Percentiles rank a stretch among this genome's conserved stretches.
phyloP scores from a whole-genome alignment of 768 basidiomycete species.

The Pisolithus albus region DNA sequence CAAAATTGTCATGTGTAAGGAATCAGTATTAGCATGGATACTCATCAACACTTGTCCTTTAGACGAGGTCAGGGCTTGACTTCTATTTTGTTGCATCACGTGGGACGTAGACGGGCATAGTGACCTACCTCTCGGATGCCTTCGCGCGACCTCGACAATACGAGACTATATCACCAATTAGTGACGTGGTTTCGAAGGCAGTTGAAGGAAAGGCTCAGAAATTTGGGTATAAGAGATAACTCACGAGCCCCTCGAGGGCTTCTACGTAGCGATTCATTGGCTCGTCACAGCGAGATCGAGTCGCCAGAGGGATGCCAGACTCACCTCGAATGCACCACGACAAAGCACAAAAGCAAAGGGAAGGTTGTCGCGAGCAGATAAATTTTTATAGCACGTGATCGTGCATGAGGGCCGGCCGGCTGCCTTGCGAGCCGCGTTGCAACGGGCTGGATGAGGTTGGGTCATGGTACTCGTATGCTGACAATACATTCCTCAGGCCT shows the following conservation, averaged over 20 bases:
- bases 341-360: conserved; percentile 7
- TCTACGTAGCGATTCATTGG: conserved; percentile 87
- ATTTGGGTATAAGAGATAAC: conserved; percentile 81
- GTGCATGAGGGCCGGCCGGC: conserved; percentile 29
- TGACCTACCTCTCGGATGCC: conserved; percentile 28
- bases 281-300: conserved; percentile 51
- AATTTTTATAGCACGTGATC: conserved; percentile 25
- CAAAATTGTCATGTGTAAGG: background rate
- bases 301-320: conserved; percentile 16
- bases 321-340: conserved; percentile 23
- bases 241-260: conserved; percentile 59
- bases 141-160: no score
- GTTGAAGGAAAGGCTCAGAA: conserved; percentile 51
- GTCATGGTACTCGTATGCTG: background rate
- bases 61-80: conserved; percentile 86
- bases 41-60: conserved; percentile 68
- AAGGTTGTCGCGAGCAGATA: conserved; percentile 9
- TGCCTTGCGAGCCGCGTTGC: background rate
- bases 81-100: conserved; percentile 75
- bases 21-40: conserved; percentile 88
- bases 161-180: background rate
- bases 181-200: conserved; percentile 3
- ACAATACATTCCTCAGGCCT: background rate
- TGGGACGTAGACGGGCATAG: conserved; percentile 8
- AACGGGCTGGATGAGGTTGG: conserved; percentile 7